Evolutionary conservation across 2,329 filamentous ascomycete genomes (phyloP).

Genomic region (Alternaria novae-zelandiae): DNA sequence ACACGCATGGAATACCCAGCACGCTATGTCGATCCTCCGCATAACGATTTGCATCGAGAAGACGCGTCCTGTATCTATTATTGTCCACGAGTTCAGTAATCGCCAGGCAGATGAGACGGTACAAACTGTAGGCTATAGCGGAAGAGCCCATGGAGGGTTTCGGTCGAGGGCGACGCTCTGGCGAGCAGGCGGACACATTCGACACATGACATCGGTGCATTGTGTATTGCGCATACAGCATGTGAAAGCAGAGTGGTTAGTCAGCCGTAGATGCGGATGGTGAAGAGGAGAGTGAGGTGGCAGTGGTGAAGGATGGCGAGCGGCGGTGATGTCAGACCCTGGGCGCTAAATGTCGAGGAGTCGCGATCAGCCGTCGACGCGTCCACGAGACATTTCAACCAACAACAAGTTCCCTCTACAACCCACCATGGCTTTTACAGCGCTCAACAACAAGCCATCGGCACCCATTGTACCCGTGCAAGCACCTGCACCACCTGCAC

Average conservation of each 20-base stretch:
- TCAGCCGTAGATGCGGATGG: neutral
- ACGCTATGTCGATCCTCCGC: neutral
- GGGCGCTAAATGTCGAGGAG: constrained; percentile 16
- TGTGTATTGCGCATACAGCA: neutral
- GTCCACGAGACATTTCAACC: constrained; percentile 3
- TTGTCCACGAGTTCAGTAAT: neutral
- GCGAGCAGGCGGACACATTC: no score
- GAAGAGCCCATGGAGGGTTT: neutral
- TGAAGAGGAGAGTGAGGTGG: neutral
- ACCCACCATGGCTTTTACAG: constrained; percentile 29
- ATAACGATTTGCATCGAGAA: neutral
- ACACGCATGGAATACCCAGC: neutral
- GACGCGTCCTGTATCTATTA: neutral
- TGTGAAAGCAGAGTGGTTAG: no score
- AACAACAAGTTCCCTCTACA: constrained; percentile 6
- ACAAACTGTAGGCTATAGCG: neutral
- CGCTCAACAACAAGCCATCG: constrained; percentile 25
- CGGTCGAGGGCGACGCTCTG: neutral
- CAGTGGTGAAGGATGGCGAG: neutral
- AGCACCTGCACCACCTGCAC: constrained; percentile 1
- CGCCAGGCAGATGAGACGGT: neutral
- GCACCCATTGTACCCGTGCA: constrained; percentile 13
- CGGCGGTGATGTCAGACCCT: constrained; percentile 15
- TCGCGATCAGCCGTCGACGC: constrained; percentile 20
- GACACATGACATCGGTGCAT: neutral